These are phyloP conservation scores for Pleurotus sapidus DNA, from an alignment of 768 basidiomycete species.

Conservation along the genomic window DNA sequence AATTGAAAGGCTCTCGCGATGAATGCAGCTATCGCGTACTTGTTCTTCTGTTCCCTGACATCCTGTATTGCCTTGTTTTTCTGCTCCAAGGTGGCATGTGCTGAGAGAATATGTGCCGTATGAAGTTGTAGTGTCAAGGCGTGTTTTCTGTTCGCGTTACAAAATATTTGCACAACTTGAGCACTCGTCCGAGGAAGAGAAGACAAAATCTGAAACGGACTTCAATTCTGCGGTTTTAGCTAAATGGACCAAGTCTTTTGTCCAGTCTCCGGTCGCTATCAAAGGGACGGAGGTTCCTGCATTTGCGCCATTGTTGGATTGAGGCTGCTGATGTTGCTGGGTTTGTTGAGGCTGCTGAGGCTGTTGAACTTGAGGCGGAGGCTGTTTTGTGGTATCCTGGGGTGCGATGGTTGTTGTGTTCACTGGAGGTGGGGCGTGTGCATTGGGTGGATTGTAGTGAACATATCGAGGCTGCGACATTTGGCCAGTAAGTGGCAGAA, in stretches of 20 bases:
- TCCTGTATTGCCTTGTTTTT: constrained; percentile 80
- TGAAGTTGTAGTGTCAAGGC: constrained; percentile 81
- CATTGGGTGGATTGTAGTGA: constrained; percentile 30
- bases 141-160: constrained; percentile 58
- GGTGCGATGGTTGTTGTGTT: constrained; percentile 20
- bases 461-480: constrained; percentile 45
- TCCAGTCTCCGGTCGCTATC: constrained; percentile 84
- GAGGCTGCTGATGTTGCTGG: constrained; percentile 13
- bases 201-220: constrained; percentile 42
- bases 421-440: constrained; percentile 15
- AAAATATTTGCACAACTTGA: not conserved
- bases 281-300: constrained; percentile 36
- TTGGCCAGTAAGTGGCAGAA: constrained; percentile 22
- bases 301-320: constrained; percentile 16
- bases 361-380: constrained; percentile 17
- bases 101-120: constrained; percentile 83
- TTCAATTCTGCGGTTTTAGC: constrained; percentile 88
- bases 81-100: constrained; percentile 75
- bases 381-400: constrained; percentile 25
- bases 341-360: constrained; percentile 19
- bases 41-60: constrained; percentile 80
- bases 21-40: constrained; percentile 40
- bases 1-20: not conserved
- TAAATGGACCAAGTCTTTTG: constrained; percentile 79
- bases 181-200: not conserved